phyloP scores from a whole-genome alignment of 208 protist species.

The Angomonas deanei region DNA sequence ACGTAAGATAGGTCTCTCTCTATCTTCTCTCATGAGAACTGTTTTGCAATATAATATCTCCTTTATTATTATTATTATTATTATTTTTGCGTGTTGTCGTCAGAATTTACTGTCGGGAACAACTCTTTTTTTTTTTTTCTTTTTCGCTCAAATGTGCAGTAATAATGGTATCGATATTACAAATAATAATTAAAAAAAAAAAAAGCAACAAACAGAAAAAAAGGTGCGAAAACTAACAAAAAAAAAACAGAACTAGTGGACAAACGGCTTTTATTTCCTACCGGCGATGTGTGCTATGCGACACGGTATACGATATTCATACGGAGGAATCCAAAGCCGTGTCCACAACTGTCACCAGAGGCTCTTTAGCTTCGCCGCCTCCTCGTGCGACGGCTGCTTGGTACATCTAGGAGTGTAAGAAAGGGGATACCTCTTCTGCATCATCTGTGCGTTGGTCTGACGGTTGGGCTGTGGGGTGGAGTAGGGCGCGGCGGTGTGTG shows the following conservation, averaged over 20 bases:
- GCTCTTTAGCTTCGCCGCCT: background rate
- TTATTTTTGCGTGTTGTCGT: no score
- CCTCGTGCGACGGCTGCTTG: background rate
- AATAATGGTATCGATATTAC: background rate
- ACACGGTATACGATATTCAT: no score
- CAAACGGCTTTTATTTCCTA: background rate
- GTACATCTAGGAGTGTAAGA: background rate
- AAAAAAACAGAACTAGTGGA: conserved; percentile 7
- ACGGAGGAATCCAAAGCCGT: no score
- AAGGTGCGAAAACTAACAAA: background rate
- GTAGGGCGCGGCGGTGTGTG: background rate
- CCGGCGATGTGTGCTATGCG: no score
- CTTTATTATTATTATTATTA: no score
- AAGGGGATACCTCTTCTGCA: background rate
- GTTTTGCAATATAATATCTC: no score
- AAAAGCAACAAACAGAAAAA: conserved; percentile 5
- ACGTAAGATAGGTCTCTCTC: no score
- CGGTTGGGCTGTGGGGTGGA: background rate
- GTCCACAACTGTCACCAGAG: background rate
- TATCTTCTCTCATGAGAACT: no score
- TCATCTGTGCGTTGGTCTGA: background rate
- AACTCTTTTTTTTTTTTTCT: conserved; percentile 5
- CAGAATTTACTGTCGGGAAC: background rate
- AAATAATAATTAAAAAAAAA: background rate
- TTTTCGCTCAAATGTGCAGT: no score